A percentile compares a stretch with the other conserved stretches of the same genome.
Conservation (phyloP, 2,329 filamentous ascomycete species). For the Cadophora luteo-olivacea region DNA sequence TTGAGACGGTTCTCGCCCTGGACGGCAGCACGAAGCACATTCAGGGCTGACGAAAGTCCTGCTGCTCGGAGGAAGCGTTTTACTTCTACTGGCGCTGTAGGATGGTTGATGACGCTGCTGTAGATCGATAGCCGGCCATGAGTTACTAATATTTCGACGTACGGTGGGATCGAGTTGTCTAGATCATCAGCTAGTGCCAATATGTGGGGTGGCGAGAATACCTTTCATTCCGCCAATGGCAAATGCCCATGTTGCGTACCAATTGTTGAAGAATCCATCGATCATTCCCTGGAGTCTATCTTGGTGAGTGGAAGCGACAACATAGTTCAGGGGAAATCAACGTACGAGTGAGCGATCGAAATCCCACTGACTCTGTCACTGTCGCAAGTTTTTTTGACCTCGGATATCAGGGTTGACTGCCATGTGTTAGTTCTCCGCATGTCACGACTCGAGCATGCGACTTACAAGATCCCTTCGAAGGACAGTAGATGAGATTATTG, state of each 20-base stretch:
- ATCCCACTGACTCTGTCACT: constrained; percentile 60
- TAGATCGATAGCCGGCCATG: constrained; percentile 79
- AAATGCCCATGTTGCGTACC: constrained; percentile 68
- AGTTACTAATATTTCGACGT: constrained; percentile 76
- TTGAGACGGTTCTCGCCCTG: constrained; percentile 73
- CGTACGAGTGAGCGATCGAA: constrained; percentile 59
- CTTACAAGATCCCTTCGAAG: constrained; percentile 68
- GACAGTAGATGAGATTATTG: constrained; percentile 75
- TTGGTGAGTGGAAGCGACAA: constrained; percentile 20
- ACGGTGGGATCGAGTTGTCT: constrained; percentile 68
- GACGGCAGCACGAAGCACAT: constrained; percentile 75
- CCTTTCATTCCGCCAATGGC: constrained; percentile 60
- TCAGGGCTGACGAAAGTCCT: constrained; percentile 74
- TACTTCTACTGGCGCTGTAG: constrained; percentile 72
- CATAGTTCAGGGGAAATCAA: constrained; percentile 10
- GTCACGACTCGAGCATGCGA: background rate
- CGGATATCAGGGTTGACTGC: constrained; percentile 61
- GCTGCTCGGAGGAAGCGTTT: constrained; percentile 76
- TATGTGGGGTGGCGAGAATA: constrained; percentile 40
- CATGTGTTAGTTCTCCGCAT: constrained; percentile 29
- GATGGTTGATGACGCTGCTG: constrained; percentile 76
- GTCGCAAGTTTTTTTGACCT: constrained; percentile 66
- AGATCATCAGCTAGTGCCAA: constrained; percentile 31
- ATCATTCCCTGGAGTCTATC: constrained; percentile 63
- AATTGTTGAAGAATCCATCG: constrained; percentile 69